phyloP scores from a whole-genome alignment of 2,329 filamentous ascomycete species.

The Monascus ruber region DNA sequence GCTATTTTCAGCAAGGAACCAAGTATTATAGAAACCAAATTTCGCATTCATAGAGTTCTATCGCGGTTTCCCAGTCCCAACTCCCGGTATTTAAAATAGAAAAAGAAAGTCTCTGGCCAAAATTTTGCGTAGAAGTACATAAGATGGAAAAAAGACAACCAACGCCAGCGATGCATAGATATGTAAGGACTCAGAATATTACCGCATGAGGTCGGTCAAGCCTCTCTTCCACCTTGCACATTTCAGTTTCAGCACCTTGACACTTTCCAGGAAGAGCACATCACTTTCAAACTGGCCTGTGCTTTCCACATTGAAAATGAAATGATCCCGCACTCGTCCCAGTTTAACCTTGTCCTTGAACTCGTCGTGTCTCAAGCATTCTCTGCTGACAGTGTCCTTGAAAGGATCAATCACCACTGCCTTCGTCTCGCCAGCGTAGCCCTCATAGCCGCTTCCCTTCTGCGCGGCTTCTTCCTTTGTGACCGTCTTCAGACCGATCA shows the following conservation, averaged over 20 bases:
- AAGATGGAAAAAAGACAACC: conserved; percentile 16
- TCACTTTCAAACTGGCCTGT: conserved; percentile 92
- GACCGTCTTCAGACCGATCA: conserved; percentile 68
- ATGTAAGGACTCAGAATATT: conserved; percentile 8
- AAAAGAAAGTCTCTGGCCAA: conserved; percentile 18
- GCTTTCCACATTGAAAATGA: conserved; percentile 94
- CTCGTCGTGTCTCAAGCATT: conserved; percentile 81
- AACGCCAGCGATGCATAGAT: conserved; percentile 31
- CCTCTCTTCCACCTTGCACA: conserved; percentile 43
- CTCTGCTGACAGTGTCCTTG: conserved; percentile 89
- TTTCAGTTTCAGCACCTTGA: conserved; percentile 77
- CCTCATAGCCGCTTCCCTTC: conserved; percentile 55
- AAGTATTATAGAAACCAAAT: conserved; percentile 10
- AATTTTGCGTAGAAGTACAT: conserved; percentile 18
- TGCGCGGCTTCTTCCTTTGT: conserved; percentile 53
- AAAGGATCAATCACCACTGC: conserved; percentile 81
- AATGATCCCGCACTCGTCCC: conserved; percentile 82
- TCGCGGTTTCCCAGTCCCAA: conserved; percentile 16
- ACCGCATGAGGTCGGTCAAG: conserved; percentile 32
- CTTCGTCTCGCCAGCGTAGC: conserved; percentile 67
- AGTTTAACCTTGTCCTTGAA: conserved; percentile 94
- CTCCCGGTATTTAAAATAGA: conserved; percentile 23
- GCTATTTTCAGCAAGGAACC: not conserved
- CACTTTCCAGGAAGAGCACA: conserved; percentile 79
- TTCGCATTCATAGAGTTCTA: conserved; percentile 17